These are phyloP conservation scores for Stachybotrys chartarum DNA, from an alignment of 2,329 filamentous ascomycete genomes.

Conservation along the genomic window DNA sequence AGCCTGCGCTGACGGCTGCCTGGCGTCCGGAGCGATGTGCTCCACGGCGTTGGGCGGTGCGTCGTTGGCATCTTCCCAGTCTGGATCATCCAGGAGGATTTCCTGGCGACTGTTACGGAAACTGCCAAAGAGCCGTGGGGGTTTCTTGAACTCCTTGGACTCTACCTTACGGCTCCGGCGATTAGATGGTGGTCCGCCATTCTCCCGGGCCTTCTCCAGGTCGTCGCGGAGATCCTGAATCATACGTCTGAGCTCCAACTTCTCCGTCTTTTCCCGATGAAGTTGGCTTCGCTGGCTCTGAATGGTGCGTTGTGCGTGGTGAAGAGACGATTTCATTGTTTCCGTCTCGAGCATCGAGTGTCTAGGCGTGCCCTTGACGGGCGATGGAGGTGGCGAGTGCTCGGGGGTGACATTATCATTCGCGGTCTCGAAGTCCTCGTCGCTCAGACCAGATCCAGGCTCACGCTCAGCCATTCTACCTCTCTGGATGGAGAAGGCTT, in stretches of 20 bases:
- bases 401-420: slow-evolving; percentile 72
- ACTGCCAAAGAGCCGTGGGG: slow-evolving; percentile 68
- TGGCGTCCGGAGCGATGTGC: slow-evolving; percentile 10
- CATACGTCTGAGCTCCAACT: slow-evolving; percentile 90
- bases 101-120: slow-evolving; percentile 70
- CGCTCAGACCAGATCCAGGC: slow-evolving; percentile 47
- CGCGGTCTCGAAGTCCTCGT: slow-evolving; percentile 58
- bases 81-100: slow-evolving; percentile 69
- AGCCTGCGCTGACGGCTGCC: slow-evolving; percentile 5
- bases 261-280: slow-evolving; percentile 97
- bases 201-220: slow-evolving; percentile 62
- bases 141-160: slow-evolving; percentile 70
- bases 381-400: slow-evolving; percentile 83
- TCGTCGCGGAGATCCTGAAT: slow-evolving; percentile 93
- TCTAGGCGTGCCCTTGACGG: slow-evolving; percentile 83
- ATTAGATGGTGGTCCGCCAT: slow-evolving; percentile 37
- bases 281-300: slow-evolving; percentile 92
- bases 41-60: slow-evolving; percentile 16
- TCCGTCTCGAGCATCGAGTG: slow-evolving; percentile 92
- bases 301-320: slow-evolving; percentile 93
- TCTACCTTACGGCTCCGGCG: slow-evolving; percentile 58
- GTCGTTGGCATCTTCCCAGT: slow-evolving; percentile 75
- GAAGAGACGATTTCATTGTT: slow-evolving; percentile 87
- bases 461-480: slow-evolving; percentile 61
- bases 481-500: slow-evolving; percentile 68